These are phyloP conservation scores for Debaryomyces robertsiae DNA, from an alignment of 1,139 yeast species.

Conservation along the genomic window DNA sequence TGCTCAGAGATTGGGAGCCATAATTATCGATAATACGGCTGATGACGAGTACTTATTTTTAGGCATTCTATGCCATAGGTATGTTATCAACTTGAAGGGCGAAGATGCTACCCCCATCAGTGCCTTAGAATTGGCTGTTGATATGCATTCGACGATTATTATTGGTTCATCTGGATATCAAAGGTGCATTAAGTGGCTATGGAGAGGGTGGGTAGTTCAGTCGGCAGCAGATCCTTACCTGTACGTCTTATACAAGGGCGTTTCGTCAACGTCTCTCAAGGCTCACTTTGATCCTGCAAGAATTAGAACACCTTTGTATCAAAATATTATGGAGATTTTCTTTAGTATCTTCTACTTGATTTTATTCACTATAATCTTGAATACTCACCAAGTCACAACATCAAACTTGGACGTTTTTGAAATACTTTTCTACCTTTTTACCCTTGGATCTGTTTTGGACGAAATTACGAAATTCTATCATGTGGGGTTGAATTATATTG, in stretches of 20 bases:
- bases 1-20: conserved; percentile 72
- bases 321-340: conserved; percentile 67
- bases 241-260: conserved; percentile 64
- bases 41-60: conserved; percentile 70
- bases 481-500: conserved; percentile 70
- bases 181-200: conserved; percentile 83
- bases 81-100: conserved; percentile 64
- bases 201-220: conserved; percentile 93
- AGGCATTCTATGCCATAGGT: conserved; percentile 78
- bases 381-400: conserved; percentile 41
- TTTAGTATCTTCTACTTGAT: conserved; percentile 67
- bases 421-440: conserved; percentile 61
- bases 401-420: conserved; percentile 49
- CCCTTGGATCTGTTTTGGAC: conserved; percentile 66
- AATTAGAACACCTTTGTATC: conserved; percentile 82
- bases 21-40: conserved; percentile 59
- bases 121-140: conserved; percentile 84
- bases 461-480: conserved; percentile 73
- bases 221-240: conserved; percentile 68
- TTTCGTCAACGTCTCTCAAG: conserved; percentile 54
- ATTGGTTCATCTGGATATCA: conserved; percentile 83
- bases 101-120: conserved; percentile 62
- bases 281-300: conserved; percentile 84
- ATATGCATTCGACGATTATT: conserved; percentile 76
- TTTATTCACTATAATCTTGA: conserved; percentile 67